phyloP scores from a whole-genome alignment of 73 alveolate genomes.

The Paramecium biaurelia region DNA sequence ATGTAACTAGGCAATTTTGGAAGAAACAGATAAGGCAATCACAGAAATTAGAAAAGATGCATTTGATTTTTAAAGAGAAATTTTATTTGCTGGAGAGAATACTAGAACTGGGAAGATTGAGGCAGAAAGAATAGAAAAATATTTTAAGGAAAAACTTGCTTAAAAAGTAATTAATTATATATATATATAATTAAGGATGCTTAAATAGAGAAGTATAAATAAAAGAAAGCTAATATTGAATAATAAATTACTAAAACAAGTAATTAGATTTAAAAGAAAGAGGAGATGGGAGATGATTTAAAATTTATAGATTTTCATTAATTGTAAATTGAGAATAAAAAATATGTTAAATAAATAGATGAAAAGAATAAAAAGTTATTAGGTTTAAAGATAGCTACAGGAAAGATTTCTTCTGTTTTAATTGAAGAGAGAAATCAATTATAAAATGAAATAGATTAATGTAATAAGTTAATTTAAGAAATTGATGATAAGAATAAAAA shows the following conservation, averaged over 20 bases:
- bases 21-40: constrained; percentile 84
- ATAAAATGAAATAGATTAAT: constrained; percentile 53
- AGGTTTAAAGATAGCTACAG: constrained; percentile 85
- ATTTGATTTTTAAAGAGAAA: constrained; percentile 83
- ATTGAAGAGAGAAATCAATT: constrained; percentile 49
- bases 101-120: constrained; percentile 88
- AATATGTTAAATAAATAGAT: constrained; percentile 92
- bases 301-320: constrained; percentile 95
- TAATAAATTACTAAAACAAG: constrained; percentile 81
- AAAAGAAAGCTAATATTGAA: constrained; percentile 77
- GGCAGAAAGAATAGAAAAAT: constrained; percentile 86
- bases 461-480: constrained; percentile 27
- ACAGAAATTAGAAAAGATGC: constrained; percentile 93
- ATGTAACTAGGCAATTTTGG: constrained; percentile 80
- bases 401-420: constrained; percentile 67
- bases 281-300: constrained; percentile 94
- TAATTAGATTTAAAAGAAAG: constrained; percentile 88
- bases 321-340: constrained; percentile 94
- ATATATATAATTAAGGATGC: constrained; percentile 62
- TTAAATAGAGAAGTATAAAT: constrained; percentile 76
- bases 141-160: constrained; percentile 83
- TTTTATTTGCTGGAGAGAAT: constrained; percentile 85
- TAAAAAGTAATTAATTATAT: constrained; percentile 53
- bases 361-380: constrained; percentile 91
- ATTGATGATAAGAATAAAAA: constrained; percentile 55